Conservation (phyloP, 169 alveolate species). For the Neospora caninum region DNA sequence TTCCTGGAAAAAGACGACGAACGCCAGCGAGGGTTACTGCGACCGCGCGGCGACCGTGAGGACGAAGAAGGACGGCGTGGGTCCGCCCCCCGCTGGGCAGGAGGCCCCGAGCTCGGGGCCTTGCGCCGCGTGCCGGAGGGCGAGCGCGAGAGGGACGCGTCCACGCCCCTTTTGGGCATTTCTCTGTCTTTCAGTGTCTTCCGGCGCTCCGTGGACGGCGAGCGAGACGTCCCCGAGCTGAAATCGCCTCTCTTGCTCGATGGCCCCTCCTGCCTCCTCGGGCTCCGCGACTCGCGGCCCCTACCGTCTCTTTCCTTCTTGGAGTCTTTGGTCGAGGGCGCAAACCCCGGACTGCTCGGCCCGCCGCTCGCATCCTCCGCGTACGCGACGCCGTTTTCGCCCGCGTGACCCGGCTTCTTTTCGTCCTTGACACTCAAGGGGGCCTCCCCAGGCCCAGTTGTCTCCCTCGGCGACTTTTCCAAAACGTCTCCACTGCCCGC, state of each 20-base stretch:
- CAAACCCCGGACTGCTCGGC: no score
- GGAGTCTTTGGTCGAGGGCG: no score
- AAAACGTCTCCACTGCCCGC: neutral
- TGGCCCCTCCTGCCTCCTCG: neutral
- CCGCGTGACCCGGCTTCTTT: neutral
- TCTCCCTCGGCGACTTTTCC: neutral
- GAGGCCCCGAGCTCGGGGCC: neutral
- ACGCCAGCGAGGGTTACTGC: neutral
- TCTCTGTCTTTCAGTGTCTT: neutral
- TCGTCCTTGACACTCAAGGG: neutral
- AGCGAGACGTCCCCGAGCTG: neutral
- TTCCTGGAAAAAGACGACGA: neutral
- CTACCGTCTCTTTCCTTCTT: no score
- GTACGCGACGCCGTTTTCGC: neutral
- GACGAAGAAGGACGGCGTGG: neutral
- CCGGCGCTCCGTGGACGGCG: neutral
- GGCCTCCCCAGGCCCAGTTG: no score
- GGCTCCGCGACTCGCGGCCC: neutral
- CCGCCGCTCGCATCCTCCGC: neutral
- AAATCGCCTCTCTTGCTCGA: neutral
- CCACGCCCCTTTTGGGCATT: neutral
- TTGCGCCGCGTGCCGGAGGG: neutral
- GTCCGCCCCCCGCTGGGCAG: neutral
- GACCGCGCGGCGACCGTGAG: neutral
- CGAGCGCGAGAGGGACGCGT: neutral